A percentile compares a stretch with the other conserved stretches of the same genome.
Evolutionary conservation across 2,329 filamentous ascomycete genomes (phyloP).

Genomic region (Penicillium sclerotiorum): DNA sequence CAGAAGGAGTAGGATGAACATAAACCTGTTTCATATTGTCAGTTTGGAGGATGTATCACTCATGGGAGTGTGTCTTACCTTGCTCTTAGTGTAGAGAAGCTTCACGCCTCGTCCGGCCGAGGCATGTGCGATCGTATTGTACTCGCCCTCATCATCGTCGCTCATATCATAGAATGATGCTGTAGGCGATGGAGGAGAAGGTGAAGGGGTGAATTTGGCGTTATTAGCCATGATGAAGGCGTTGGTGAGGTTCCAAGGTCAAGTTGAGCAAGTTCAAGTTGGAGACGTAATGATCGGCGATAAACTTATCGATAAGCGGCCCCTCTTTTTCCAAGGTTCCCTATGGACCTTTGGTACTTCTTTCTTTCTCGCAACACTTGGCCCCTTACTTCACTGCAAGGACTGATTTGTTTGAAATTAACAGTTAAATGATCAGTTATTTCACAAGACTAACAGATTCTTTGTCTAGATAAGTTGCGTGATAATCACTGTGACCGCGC

Average conservation of each 20-base stretch:
- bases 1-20: constrained; percentile 87
- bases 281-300: constrained; percentile 26
- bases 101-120: constrained; percentile 83
- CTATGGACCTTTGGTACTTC: neutral
- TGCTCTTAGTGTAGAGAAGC: constrained; percentile 94
- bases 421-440: neutral
- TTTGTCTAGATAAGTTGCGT: too few species aligned
- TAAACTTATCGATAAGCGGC: constrained; percentile 20
- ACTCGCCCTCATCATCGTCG: constrained; percentile 93
- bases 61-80: constrained; percentile 62
- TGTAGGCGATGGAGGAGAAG: constrained; percentile 67
- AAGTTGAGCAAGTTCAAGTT: constrained; percentile 3
- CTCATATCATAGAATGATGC: constrained; percentile 94
- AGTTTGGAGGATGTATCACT: neutral
- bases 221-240: constrained; percentile 33
- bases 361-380: neutral
- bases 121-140: constrained; percentile 83
- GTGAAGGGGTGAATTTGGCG: constrained; percentile 41
- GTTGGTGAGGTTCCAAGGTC: neutral
- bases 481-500: too few species aligned
- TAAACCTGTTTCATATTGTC: constrained; percentile 67
- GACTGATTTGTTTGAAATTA: too few species aligned
- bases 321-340: neutral
- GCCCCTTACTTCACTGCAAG: too few species aligned
- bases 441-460: too few species aligned